phyloP scores from a whole-genome alignment of 2,329 filamentous ascomycete genomes.

The Balansia obtecta region DNA sequence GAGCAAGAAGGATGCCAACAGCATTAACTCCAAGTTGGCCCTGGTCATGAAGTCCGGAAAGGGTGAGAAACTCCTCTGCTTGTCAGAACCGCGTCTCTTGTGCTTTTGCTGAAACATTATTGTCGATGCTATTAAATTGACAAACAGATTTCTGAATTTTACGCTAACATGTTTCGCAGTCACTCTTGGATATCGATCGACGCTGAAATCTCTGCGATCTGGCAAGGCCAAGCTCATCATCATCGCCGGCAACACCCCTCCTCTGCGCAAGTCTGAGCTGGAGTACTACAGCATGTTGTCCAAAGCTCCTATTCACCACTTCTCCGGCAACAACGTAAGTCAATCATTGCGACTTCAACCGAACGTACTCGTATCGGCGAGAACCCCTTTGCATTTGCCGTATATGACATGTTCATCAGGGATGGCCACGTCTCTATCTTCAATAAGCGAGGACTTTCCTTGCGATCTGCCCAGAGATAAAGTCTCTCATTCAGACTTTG shows the following conservation, averaged over 20 bases:
- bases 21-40: constrained; percentile 48
- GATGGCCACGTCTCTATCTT: constrained; percentile 1
- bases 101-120: background rate
- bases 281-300: constrained; percentile 91
- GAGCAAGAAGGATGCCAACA: constrained; percentile 75
- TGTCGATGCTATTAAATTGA: background rate
- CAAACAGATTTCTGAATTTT: background rate
- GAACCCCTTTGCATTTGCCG: too few species aligned
- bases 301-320: constrained; percentile 96
- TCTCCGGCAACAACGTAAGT: constrained; percentile 98
- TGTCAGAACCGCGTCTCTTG: background rate
- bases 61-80: constrained; percentile 44
- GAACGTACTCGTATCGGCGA: background rate
- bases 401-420: too few species aligned
- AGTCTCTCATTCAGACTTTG: constrained; percentile 73
- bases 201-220: constrained; percentile 75
- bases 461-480: constrained; percentile 73
- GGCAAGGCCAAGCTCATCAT: constrained; percentile 99
- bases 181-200: constrained; percentile 30
- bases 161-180: constrained; percentile 13
- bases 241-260: constrained; percentile 87
- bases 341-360: background rate
- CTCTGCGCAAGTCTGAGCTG: constrained; percentile 93
- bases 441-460: constrained; percentile 15
- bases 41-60: constrained; percentile 57